A percentile compares a stretch with the other conserved stretches of the same genome.
Evolutionary conservation across 2,329 filamentous ascomycete species (phyloP).

Genomic region (Sclerotinia borealis): DNA sequence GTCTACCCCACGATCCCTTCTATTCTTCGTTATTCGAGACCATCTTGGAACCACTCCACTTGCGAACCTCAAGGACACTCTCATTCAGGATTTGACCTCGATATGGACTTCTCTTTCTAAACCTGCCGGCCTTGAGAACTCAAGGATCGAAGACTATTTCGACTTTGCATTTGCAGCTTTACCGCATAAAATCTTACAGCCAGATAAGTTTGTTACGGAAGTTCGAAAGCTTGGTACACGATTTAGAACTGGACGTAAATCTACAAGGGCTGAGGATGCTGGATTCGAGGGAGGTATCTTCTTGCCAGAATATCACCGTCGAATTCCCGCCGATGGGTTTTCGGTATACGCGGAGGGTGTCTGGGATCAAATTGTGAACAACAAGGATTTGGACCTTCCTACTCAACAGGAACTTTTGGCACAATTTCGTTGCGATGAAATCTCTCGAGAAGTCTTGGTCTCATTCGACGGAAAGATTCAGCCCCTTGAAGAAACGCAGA

Average conservation of each 20-base stretch:
- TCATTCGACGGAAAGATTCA: constrained; percentile 75
- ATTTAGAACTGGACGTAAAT: constrained; percentile 76
- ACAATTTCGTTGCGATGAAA: constrained; percentile 97
- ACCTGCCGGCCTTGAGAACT: constrained; percentile 78
- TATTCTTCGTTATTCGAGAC: constrained; percentile 98
- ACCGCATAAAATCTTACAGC: constrained; percentile 94
- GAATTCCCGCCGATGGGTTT: constrained; percentile 96
- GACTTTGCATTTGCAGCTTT: constrained; percentile 96
- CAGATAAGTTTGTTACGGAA: constrained; percentile 79
- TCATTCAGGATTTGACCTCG: constrained; percentile 83
- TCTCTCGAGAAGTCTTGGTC: constrained; percentile 79
- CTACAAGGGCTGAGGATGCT: constrained; percentile 62
- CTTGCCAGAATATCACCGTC: constrained; percentile 86
- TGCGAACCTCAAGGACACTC: constrained; percentile 79
- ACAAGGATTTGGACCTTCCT: constrained; percentile 94
- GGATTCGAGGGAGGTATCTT: constrained; percentile 76
- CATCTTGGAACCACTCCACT: constrained; percentile 90
- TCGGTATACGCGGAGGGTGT: constrained; percentile 87
- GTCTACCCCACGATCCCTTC: constrained; percentile 78
- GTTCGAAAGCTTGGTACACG: constrained; percentile 72
- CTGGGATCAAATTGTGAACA: constrained; percentile 98
- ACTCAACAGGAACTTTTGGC: constrained; percentile 96
- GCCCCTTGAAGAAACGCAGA: constrained; percentile 82
- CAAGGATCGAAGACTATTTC: constrained; percentile 93
- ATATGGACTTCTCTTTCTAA: constrained; percentile 94